These are phyloP conservation scores for Limonium bicolor DNA, from an alignment of 148 eudicot genomes.

Conservation along the genomic window DNA sequence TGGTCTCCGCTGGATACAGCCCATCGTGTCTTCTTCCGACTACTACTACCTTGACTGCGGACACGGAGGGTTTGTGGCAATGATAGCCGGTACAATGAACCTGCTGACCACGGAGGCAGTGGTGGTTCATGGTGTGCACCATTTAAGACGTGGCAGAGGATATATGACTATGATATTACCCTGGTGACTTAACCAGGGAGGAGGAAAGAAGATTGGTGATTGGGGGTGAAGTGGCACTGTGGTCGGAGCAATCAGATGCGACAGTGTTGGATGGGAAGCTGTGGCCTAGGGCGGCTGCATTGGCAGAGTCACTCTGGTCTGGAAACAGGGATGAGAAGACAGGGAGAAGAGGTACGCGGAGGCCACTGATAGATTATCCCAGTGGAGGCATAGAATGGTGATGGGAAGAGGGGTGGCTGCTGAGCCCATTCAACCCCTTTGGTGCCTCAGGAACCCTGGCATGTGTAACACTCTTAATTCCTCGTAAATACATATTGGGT, in stretches of 20 bases:
- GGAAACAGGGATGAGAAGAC: conserved; percentile 46
- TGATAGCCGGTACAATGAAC: conserved; percentile 36
- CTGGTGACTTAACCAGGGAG: conserved; percentile 36
- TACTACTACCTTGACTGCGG: conserved; percentile 92
- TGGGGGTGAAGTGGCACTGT: conserved; percentile 88
- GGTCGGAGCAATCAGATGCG: conserved; percentile 90
- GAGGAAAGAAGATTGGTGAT: conserved; percentile 51
- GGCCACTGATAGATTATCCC: conserved; percentile 68
- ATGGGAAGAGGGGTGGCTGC: conserved; percentile 59
- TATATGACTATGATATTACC: conserved; percentile 75
- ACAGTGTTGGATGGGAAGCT: conserved; percentile 53
- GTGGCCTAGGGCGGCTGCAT: conserved; percentile 85
- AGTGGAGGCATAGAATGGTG: conserved; percentile 87
- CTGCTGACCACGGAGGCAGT: conserved; percentile 34
- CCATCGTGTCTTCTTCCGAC: conserved; percentile 65
- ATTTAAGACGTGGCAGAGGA: conserved; percentile 81
- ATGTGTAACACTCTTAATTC: conserved; percentile 64
- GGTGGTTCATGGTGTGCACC: conserved; percentile 97
- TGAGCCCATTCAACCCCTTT: conserved; percentile 88
- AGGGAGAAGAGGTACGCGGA: conserved; percentile 60
- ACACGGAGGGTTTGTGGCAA: conserved; percentile 70
- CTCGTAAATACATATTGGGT: no score
- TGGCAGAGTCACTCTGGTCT: conserved; percentile 76
- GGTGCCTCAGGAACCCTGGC: conserved; percentile 84
- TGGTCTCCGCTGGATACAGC: conserved; percentile 87